phyloP scores from a whole-genome alignment of 1,284 basidiomycete species.

The Ceratobasidium theobromae region DNA sequence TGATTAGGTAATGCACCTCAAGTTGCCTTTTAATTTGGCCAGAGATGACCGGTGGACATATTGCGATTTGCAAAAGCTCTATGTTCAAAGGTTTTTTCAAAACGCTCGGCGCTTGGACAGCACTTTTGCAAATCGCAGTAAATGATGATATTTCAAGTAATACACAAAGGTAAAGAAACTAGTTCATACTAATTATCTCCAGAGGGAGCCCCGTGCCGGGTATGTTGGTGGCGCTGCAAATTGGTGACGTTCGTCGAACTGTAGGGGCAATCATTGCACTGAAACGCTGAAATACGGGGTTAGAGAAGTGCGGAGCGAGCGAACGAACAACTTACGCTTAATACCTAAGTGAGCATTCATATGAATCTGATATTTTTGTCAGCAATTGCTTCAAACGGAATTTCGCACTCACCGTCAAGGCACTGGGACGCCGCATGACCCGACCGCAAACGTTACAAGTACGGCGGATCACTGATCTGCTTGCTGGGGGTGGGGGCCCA shows the following conservation, averaged over 20 bases:
- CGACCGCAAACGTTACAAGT: constrained; percentile 2
- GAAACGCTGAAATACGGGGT: not conserved
- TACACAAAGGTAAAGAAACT: too few species aligned
- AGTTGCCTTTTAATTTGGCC: too few species aligned
- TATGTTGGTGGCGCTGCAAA: constrained; percentile 9
- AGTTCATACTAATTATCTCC: too few species aligned
- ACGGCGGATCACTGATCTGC: constrained; percentile 1
- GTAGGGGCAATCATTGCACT: constrained; percentile 3
- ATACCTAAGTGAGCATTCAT: not conserved
- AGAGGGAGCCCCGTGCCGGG: not conserved
- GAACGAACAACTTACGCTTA: constrained; percentile 3
- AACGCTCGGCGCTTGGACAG: too few species aligned
- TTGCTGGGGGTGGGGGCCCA: not conserved
- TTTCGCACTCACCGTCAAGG: not conserved
- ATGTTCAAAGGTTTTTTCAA: too few species aligned
- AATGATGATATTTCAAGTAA: too few species aligned
- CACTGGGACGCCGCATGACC: constrained; percentile 17
- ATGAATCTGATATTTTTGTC: not conserved
- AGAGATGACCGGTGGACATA: too few species aligned
- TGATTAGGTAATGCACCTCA: too few species aligned
- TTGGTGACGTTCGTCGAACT: constrained; percentile 15
- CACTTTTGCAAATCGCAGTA: too few species aligned
- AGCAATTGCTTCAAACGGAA: not conserved
- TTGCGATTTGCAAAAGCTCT: too few species aligned
- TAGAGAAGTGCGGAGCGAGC: not conserved